These are phyloP conservation scores for Barnettozyma wickerhamii DNA, from an alignment of 805 yeast species.

Conservation along the genomic window DNA sequence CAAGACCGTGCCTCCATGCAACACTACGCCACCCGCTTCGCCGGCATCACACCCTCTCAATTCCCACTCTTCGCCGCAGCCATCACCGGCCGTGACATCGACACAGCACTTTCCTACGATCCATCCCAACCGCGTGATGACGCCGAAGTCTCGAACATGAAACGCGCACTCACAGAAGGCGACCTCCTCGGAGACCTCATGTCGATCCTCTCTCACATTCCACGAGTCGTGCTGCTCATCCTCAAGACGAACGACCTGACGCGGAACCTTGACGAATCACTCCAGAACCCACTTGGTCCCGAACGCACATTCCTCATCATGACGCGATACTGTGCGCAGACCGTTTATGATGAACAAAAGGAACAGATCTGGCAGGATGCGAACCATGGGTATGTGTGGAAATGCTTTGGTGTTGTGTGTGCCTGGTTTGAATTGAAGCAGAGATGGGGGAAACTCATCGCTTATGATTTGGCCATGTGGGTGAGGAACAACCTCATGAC, in stretches of 20 bases:
- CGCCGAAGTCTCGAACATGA: constrained; percentile 67
- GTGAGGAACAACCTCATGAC: too few species aligned
- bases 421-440: constrained; percentile 17
- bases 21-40: constrained; percentile 69
- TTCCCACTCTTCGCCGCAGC: constrained; percentile 89
- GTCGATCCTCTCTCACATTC: constrained; percentile 73
- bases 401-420: constrained; percentile 25
- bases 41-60: constrained; percentile 71
- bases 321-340: constrained; percentile 83
- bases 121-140: constrained; percentile 49
- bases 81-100: constrained; percentile 88
- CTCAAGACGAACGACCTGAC: constrained; percentile 93
- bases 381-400: not conserved
- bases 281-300: constrained; percentile 79
- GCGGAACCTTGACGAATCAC: constrained; percentile 78
- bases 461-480: constrained; percentile 17
- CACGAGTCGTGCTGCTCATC: constrained; percentile 79
- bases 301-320: constrained; percentile 84
- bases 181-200: constrained; percentile 71
- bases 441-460: constrained; percentile 13
- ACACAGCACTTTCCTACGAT: constrained; percentile 65
- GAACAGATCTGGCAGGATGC: constrained; percentile 28
- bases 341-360: constrained; percentile 65
- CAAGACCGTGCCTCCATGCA: constrained; percentile 63
- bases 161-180: constrained; percentile 52